These are phyloP conservation scores for Oenanthe sinensis DNA, from an alignment of 129 eudicot species.

Conservation along the genomic window DNA sequence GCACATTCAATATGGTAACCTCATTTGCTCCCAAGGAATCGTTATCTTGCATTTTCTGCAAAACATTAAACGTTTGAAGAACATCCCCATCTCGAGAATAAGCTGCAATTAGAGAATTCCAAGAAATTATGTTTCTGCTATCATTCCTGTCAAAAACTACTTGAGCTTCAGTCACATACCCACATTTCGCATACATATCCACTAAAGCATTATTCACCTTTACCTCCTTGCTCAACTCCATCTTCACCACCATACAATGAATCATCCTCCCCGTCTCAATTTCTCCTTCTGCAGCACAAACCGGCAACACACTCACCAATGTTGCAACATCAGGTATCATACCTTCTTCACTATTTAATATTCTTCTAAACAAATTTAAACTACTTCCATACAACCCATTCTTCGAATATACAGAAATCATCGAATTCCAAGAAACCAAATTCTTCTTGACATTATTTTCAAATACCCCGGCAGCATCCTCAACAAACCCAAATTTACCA, in stretches of 20 bases:
- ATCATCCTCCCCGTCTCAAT: conserved; percentile 29
- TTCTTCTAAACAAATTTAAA: conserved; percentile 29
- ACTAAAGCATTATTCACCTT: conserved; percentile 46
- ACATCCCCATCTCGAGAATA: conserved; percentile 44
- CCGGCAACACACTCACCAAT: conserved; percentile 40
- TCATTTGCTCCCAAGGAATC: conserved; percentile 16
- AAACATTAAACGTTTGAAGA: conserved; percentile 27
- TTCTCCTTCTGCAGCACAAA: conserved; percentile 31
- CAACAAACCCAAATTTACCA: conserved; percentile 35
- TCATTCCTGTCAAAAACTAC: conserved; percentile 26
- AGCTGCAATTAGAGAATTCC: conserved; percentile 58
- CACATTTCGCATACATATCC: conserved; percentile 63
- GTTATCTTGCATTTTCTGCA: conserved; percentile 34
- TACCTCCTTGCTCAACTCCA: conserved; percentile 37
- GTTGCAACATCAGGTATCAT: conserved; percentile 47
- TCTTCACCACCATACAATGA: conserved; percentile 40
- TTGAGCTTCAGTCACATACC: conserved; percentile 30
- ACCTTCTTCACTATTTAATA: conserved; percentile 18
- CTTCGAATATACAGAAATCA: conserved; percentile 30
- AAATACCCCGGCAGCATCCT: conserved; percentile 38
- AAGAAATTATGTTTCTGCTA: conserved; percentile 48
- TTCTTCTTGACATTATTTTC: conserved; percentile 36
- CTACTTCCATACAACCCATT: conserved; percentile 24
- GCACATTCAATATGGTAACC: conserved; percentile 43
- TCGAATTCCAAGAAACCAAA: conserved; percentile 54